Evolutionary conservation across 1,284 basidiomycete species (phyloP).

Genomic region (Mycena citricolor): DNA sequence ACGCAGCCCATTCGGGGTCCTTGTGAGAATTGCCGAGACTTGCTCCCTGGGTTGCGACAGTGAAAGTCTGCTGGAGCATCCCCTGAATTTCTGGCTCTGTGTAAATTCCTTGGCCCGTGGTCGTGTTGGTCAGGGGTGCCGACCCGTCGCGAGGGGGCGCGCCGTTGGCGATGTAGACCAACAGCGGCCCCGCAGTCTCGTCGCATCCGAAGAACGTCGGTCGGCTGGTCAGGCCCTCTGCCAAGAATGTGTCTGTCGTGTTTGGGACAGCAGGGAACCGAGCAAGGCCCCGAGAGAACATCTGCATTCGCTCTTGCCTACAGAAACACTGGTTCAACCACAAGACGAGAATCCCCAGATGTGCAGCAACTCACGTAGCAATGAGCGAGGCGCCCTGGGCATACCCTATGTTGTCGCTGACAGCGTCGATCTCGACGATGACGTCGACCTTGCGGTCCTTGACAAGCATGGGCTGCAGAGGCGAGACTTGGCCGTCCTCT

Average conservation of each 20-base stretch:
- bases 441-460: slow-evolving; percentile 11
- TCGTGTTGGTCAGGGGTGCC: slow-evolving; percentile 15
- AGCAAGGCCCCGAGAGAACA: not conserved
- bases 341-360: not conserved
- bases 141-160: slow-evolving; percentile 10
- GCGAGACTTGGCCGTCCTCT: slow-evolving; percentile 14
- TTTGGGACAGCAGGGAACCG: slow-evolving; percentile 13
- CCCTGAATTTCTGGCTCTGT: slow-evolving; percentile 7
- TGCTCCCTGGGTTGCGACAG: slow-evolving; percentile 11
- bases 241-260: slow-evolving; percentile 15
- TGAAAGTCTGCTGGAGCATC: slow-evolving; percentile 16
- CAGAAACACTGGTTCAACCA: not conserved
- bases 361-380: slow-evolving; percentile 32
- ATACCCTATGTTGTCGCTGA: slow-evolving; percentile 35
- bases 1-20: slow-evolving; percentile 16
- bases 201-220: slow-evolving; percentile 23
- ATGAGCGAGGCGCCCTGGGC: slow-evolving; percentile 42
- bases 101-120: slow-evolving; percentile 10
- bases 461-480: slow-evolving; percentile 16
- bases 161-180: slow-evolving; percentile 20
- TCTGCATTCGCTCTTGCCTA: slow-evolving; percentile 38
- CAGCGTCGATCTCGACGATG: slow-evolving; percentile 17
- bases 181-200: slow-evolving; percentile 17
- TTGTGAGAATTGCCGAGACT: slow-evolving; percentile 8
- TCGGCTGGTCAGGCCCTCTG: slow-evolving; percentile 16